phyloP scores from a whole-genome alignment of 768 basidiomycete species.

The Daedaleopsis nitida region DNA sequence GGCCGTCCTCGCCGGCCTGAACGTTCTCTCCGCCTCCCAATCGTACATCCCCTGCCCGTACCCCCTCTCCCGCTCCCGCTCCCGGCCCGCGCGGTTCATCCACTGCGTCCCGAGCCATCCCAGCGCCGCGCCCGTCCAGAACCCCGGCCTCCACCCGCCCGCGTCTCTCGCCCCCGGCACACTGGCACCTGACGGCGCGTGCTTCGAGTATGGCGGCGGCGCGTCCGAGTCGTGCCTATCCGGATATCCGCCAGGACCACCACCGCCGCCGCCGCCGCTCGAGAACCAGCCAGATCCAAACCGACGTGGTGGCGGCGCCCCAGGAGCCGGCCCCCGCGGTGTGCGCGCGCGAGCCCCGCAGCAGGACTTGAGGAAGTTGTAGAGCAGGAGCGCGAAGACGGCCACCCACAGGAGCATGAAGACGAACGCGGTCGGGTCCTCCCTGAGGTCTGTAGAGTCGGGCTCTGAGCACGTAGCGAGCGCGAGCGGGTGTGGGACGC shows the following conservation, averaged over 20 bases:
- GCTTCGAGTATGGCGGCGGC: constrained; percentile 59
- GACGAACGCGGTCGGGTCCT: constrained; percentile 47
- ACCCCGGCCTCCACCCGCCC: constrained; percentile 66
- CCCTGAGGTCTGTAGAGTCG: background rate
- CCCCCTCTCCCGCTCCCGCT: constrained; percentile 27
- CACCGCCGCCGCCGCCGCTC: constrained; percentile 30
- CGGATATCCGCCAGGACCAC: constrained; percentile 34
- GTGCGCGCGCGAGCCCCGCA: constrained; percentile 34
- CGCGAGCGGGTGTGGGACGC: too few species aligned
- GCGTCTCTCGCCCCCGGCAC: constrained; percentile 34
- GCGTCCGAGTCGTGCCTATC: constrained; percentile 32
- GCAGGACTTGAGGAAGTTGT: constrained; percentile 61
- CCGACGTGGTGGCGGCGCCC: constrained; percentile 38
- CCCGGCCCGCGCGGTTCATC: constrained; percentile 40
- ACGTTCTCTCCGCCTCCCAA: constrained; percentile 54
- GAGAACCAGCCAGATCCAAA: constrained; percentile 56
- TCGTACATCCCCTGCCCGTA: constrained; percentile 46
- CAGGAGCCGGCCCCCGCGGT: constrained; percentile 34
- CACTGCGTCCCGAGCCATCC: constrained; percentile 70
- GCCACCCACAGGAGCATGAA: constrained; percentile 62
- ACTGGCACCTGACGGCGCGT: constrained; percentile 13
- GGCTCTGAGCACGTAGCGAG: background rate
- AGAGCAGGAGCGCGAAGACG: constrained; percentile 54
- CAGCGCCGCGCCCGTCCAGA: constrained; percentile 81
- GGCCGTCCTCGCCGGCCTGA: constrained; percentile 24